These are phyloP conservation scores for Mycena belliarum DNA, from an alignment of 768 basidiomycete species.

Conservation along the genomic window DNA sequence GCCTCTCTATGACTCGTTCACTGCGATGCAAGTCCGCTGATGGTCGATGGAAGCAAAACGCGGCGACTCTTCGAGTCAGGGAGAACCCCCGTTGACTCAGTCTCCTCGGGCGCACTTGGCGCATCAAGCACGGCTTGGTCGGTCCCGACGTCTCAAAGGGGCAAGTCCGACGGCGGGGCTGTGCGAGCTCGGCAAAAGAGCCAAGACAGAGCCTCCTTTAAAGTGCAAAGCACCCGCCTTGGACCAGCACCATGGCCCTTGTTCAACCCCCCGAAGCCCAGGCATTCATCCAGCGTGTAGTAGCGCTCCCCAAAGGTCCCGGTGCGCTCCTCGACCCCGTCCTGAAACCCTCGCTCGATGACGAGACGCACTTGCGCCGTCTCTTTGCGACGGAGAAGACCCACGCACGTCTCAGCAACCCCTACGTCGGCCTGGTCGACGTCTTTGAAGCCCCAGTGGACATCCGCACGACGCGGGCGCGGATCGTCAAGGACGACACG, in stretches of 20 bases:
- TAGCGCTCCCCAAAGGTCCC: constrained; percentile 17
- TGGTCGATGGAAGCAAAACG: too few relatives aligned
- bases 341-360: constrained; percentile 56
- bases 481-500: constrained; percentile 45
- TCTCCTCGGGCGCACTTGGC: too few relatives aligned
- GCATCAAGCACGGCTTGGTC: too few relatives aligned
- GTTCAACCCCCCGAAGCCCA: constrained; percentile 19
- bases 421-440: constrained; percentile 60
- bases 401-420: constrained; percentile 45
- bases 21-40: too few relatives aligned
- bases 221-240: too few relatives aligned
- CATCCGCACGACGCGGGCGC: constrained; percentile 51
- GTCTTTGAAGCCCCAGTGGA: constrained; percentile 52
- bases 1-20: too few relatives aligned
- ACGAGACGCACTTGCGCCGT: constrained; percentile 55
- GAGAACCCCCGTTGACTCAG: too few relatives aligned
- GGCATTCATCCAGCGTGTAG: constrained; percentile 24
- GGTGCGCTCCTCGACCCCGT: constrained; percentile 42
- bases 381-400: constrained; percentile 55
- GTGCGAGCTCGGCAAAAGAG: too few relatives aligned
- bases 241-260: constrained; percentile 10
- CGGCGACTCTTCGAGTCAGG: too few relatives aligned
- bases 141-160: too few relatives aligned
- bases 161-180: too few relatives aligned
- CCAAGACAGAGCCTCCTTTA: too few relatives aligned